A percentile compares a stretch with the other conserved stretches of the same genome.
Evolutionary conservation across 495 filamentous ascomycete species (phyloP).

Genomic region (Beverwykella pulmonaria): DNA sequence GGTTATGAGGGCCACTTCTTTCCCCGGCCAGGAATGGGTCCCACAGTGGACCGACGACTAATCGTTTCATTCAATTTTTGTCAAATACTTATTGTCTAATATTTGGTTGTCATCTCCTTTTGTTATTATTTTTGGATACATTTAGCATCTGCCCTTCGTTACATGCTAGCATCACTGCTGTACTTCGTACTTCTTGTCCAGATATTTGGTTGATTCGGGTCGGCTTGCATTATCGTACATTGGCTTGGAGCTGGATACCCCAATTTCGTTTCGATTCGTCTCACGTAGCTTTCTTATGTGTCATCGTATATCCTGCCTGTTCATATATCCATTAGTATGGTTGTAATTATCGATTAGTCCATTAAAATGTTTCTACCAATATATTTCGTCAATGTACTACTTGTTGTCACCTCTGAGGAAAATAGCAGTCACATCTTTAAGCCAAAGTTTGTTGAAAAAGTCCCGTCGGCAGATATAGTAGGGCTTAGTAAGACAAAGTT

Average conservation of each 20-base stretch:
- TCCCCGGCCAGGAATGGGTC: constrained; percentile 38
- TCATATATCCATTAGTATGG: neutral
- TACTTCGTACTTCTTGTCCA: neutral
- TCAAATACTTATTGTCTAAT: neutral
- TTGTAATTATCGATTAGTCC: constrained; percentile 2
- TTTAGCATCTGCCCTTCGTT: neutral
- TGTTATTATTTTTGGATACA: neutral
- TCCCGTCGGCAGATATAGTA: too few species aligned
- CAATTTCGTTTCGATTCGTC: neutral
- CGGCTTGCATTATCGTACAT: neutral
- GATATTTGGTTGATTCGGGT: neutral
- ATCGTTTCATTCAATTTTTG: neutral
- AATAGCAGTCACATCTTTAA: too few species aligned
- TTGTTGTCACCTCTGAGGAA: too few species aligned
- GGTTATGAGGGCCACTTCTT: constrained; percentile 34
- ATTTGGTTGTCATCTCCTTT: neutral
- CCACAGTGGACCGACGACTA: constrained; percentile 28
- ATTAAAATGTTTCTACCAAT: too few species aligned
- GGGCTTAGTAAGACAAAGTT: too few species aligned
- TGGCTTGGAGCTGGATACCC: constrained; percentile 7
- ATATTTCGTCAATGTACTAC: too few species aligned
- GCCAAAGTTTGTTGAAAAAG: too few species aligned
- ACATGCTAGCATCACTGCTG: neutral
- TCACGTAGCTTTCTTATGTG: neutral
- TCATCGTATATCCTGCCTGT: neutral